Evolutionary conservation across 2,329 filamentous ascomycete species (phyloP).

Genomic region (Penicillium sp.): DNA sequence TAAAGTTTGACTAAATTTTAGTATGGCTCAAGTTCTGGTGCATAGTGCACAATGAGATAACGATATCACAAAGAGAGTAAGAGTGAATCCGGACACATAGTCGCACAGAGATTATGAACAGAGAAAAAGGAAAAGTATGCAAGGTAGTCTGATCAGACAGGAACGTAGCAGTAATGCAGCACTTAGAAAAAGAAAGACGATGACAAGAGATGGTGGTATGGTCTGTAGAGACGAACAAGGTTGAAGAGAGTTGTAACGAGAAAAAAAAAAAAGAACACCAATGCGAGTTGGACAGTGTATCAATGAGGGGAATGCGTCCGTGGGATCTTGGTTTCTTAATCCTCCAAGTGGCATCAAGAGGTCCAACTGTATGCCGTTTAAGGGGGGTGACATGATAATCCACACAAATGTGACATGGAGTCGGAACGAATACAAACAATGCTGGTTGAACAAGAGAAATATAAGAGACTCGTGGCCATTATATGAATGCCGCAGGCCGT

Average conservation of each 20-base stretch:
- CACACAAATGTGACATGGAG: background rate
- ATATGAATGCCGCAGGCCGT: constrained; percentile 21
- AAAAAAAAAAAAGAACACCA: background rate
- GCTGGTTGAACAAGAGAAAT: constrained; percentile 11
- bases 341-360: background rate
- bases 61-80: constrained; percentile 13
- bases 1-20: constrained; percentile 6
- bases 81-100: constrained; percentile 10
- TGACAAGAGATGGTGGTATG: constrained; percentile 13
- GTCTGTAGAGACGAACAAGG: background rate
- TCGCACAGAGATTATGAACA: constrained; percentile 21
- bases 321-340: background rate
- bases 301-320: background rate
- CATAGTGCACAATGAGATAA: constrained; percentile 10
- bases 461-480: constrained; percentile 24
- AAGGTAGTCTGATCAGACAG: constrained; percentile 11
- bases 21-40: constrained; percentile 14
- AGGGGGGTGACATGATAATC: background rate
- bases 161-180: constrained; percentile 9
- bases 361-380: background rate
- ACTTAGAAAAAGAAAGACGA: constrained; percentile 11
- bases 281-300: background rate
- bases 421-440: constrained; percentile 2
- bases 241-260: background rate
- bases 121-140: constrained; percentile 8